Evolutionary conservation across 495 filamentous ascomycete genomes (phyloP), one percentile per base, ranked within the genome.

Genomic region (Bacidia gigantensis): DNA sequence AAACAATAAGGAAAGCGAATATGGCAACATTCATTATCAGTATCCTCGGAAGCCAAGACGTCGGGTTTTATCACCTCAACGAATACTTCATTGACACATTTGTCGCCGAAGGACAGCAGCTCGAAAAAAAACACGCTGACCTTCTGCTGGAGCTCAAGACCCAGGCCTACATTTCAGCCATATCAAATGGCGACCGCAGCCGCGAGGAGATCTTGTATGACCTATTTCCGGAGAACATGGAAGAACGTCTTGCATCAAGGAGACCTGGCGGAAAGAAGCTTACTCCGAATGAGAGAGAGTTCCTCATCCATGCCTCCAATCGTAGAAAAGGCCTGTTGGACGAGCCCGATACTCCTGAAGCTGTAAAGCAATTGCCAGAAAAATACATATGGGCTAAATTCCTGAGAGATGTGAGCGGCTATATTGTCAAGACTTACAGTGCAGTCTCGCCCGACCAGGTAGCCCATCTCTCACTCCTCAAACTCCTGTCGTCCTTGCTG

Each of bases 101-200:
- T 60, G 77, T 94, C 2, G 81, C 84, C 0, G 81, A 87, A 52
- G 81, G 83, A 14, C 75, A 76, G n/a, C 73, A 79, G 3, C 61
- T 95, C 29, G 69, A 86, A 17, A 84, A 84, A 49, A 80, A 78
- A 45, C 79, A 82, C 55, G 82, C 80, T 11, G 76, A 82, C 23
- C 57, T 95, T 23, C 86, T 85, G 56, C 69, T 95, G 17, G 83
- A 87, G 51, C 71, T 95, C 17, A 95, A 95, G 63, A 94, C 89
- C 0, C 86, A 93, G 54, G 79, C 82, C 10, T 86, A 89, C 55
- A 82, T 94, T 48, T 81, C 83, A 2, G 79, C 84, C 2, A 73
- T 87, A 59, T 71, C 75, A 40, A 81, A 77, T 49, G 75, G 77
- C 18, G 77, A 85, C 38, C 76, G 75, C 18, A 72, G 77, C 2